A percentile compares a stretch with the other conserved stretches of the same genome.
These are phyloP conservation scores for Ceratopteris richardii DNA, from an alignment of 75 land plant species.

Conservation along the genomic window DNA sequence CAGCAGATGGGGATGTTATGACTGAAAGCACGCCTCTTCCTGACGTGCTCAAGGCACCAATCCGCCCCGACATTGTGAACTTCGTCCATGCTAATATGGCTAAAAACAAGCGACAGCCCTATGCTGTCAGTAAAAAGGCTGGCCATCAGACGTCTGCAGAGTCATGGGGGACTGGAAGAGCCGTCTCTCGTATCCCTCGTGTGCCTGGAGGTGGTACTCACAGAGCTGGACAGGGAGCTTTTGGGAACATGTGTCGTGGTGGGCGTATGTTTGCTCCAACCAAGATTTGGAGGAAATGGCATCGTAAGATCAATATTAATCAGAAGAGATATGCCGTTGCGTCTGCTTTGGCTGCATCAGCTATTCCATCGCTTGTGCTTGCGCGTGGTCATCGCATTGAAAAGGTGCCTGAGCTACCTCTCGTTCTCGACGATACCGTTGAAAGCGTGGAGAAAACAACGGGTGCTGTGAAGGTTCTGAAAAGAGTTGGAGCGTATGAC, in stretches of 20 bases:
- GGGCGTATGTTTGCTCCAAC: slow-evolving; percentile 70
- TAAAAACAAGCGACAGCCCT: slow-evolving; percentile 57
- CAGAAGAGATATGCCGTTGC: slow-evolving; percentile 41
- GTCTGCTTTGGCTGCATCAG: slow-evolving; percentile 55
- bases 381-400: slow-evolving; percentile 56
- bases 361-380: slow-evolving; percentile 44
- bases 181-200: slow-evolving; percentile 57
- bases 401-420: slow-evolving; percentile 45
- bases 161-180: slow-evolving; percentile 66
- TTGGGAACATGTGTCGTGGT: slow-evolving; percentile 66
- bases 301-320: slow-evolving; percentile 47
- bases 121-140: slow-evolving; percentile 51
- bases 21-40: slow-evolving; percentile 30
- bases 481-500: slow-evolving; percentile 14
- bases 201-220: slow-evolving; percentile 69
- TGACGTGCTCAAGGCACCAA: slow-evolving; percentile 40
- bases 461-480: slow-evolving; percentile 41
- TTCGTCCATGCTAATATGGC: slow-evolving; percentile 42
- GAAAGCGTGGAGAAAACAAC: slow-evolving; percentile 49
- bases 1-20: slow-evolving; percentile 30
- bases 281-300: slow-evolving; percentile 62
- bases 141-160: slow-evolving; percentile 63
- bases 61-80: slow-evolving; percentile 47
- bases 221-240: slow-evolving; percentile 66
- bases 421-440: slow-evolving; percentile 34